phyloP scores from a whole-genome alignment of 1,284 basidiomycete species.

The Moesziomyces parantarcticus region DNA sequence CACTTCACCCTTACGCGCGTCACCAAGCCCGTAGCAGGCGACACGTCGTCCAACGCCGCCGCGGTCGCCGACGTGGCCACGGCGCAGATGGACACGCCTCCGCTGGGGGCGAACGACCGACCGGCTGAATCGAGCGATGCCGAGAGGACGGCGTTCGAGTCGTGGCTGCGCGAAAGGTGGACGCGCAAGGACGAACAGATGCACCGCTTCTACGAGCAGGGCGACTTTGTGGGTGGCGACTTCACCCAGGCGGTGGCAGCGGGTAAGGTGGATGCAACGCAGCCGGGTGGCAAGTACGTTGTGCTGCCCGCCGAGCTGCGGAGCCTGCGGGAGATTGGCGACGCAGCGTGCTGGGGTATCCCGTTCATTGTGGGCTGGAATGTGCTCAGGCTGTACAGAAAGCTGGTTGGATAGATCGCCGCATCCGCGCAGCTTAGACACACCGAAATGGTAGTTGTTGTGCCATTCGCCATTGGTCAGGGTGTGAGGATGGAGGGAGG shows the following conservation, averaged over 20 bases:
- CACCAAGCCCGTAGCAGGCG: slow-evolving; percentile 11
- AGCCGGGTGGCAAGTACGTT: slow-evolving; percentile 23
- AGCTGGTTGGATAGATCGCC: slow-evolving; percentile 17
- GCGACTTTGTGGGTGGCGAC: slow-evolving; percentile 59
- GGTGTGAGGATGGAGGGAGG: slow-evolving; percentile 16
- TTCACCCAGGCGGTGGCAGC: slow-evolving; percentile 15
- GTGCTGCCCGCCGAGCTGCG: slow-evolving; percentile 48
- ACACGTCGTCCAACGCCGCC: slow-evolving; percentile 17
- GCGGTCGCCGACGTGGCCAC: slow-evolving; percentile 9
- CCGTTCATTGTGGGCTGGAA: slow-evolving; percentile 18
- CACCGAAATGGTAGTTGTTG: background rate
- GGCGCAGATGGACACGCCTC: slow-evolving; percentile 17
- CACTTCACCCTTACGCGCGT: slow-evolving; percentile 67
- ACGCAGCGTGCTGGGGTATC: slow-evolving; percentile 49
- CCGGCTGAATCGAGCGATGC: slow-evolving; percentile 71
- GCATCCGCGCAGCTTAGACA: background rate
- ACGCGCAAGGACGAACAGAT: slow-evolving; percentile 82
- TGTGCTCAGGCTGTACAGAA: slow-evolving; percentile 16
- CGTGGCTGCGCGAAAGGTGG: slow-evolving; percentile 86
- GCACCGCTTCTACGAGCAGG: slow-evolving; percentile 72
- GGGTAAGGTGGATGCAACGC: slow-evolving; percentile 8
- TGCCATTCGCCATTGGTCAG: too few relatives aligned
- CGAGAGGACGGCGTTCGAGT: slow-evolving; percentile 80
- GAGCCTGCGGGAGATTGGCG: slow-evolving; percentile 44
- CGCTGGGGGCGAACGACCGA: slow-evolving; percentile 29